These are phyloP conservation scores for Allium sativum DNA, from an alignment of 106 monocot genomes.

Conservation along the genomic window DNA sequence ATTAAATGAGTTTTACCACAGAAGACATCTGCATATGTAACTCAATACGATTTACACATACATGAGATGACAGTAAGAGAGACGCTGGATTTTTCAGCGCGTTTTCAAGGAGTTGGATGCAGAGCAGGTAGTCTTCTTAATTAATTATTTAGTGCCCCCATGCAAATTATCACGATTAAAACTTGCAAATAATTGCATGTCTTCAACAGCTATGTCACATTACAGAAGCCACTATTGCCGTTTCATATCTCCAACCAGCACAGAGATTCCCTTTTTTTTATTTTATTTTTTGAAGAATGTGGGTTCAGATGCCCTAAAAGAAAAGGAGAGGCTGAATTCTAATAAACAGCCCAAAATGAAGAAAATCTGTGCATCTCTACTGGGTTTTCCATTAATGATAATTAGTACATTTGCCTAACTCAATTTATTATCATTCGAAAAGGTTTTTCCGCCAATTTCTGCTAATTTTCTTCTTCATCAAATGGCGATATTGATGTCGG, in stretches of 20 bases:
- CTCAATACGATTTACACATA: conserved; percentile 19
- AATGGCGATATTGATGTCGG: conserved; percentile 50
- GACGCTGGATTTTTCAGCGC: conserved; percentile 22
- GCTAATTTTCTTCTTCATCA: conserved; percentile 49
- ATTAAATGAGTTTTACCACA: conserved; percentile 15
- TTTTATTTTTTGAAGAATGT: conserved; percentile 74
- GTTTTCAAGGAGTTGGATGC: conserved; percentile 17
- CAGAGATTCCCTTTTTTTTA: too few relatives aligned
- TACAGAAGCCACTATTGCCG: conserved; percentile 46
- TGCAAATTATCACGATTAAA: background rate
- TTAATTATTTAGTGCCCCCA: background rate
- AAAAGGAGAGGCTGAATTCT: conserved; percentile 74
- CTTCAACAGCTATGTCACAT: conserved; percentile 75
- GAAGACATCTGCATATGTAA: conserved; percentile 19
- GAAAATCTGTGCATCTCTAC: too few relatives aligned
- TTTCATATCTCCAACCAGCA: conserved; percentile 87
- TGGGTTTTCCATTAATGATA: background rate
- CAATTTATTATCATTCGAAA: background rate
- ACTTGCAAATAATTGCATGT: conserved; percentile 43
- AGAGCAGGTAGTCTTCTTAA: conserved; percentile 7
- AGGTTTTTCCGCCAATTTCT: conserved; percentile 74
- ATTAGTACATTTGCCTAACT: background rate
- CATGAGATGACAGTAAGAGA: conserved; percentile 23
- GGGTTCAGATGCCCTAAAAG: conserved; percentile 85
- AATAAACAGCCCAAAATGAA: too few relatives aligned